These are phyloP conservation scores for Lyophyllum atratum DNA, from an alignment of 768 basidiomycete genomes.

Conservation along the genomic window DNA sequence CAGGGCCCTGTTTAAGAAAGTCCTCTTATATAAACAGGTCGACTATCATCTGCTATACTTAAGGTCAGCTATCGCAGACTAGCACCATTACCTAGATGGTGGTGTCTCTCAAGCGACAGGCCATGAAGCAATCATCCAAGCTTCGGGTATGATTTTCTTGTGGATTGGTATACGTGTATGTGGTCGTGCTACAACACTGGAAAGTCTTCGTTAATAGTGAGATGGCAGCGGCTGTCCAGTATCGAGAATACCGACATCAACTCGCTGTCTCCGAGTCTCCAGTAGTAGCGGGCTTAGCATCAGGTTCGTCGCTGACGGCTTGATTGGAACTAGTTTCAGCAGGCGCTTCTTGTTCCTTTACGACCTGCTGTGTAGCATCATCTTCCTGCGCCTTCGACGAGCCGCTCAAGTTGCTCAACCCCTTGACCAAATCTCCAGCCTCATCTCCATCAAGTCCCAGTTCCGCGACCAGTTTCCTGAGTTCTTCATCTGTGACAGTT, in stretches of 20 bases:
- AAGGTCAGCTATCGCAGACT: too few species aligned
- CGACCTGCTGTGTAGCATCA: neutral
- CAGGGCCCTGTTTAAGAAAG: slow-evolving; percentile 65
- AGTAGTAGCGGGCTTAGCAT: neutral
- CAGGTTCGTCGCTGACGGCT: neutral
- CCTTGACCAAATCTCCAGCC: slow-evolving; percentile 75
- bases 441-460: slow-evolving; percentile 77
- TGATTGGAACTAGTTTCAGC: neutral
- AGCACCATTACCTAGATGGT: too few species aligned
- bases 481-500: slow-evolving; percentile 76
- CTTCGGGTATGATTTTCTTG: slow-evolving; percentile 20
- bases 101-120: slow-evolving; percentile 7
- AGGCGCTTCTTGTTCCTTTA: neutral
- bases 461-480: slow-evolving; percentile 69
- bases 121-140: slow-evolving; percentile 30
- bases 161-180: neutral
- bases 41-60: slow-evolving; percentile 54
- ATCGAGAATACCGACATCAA: neutral
- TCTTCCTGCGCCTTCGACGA: slow-evolving; percentile 8
- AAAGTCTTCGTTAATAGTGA: too few species aligned
- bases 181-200: neutral
- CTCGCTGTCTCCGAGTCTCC: neutral
- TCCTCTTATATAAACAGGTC: slow-evolving; percentile 63
- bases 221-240: too few species aligned
- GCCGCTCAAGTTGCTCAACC: slow-evolving; percentile 47